phyloP scores from a whole-genome alignment of 1,139 yeast species.

The Arxiozyma telluris region DNA sequence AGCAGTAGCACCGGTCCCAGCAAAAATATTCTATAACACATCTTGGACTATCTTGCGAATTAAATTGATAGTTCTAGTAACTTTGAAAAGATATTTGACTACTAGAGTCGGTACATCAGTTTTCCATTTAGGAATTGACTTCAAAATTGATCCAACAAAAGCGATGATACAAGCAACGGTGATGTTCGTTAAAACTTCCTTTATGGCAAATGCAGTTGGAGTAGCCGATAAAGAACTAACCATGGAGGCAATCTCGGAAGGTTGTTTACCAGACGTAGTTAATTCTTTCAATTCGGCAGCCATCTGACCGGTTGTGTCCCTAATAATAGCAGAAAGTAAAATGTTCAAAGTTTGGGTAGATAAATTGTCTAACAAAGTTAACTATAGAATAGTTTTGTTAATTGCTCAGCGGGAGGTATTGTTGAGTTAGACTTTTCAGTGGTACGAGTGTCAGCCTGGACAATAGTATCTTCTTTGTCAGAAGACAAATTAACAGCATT shows the following conservation, averaged over 20 bases:
- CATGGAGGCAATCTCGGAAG: not conserved
- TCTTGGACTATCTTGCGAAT: not conserved
- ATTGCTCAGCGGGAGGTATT: too few relatives aligned
- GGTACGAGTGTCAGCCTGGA: too few relatives aligned
- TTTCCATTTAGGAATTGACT: not conserved
- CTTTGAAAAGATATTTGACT: not conserved
- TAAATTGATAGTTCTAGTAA: not conserved
- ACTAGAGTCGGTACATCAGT: not conserved
- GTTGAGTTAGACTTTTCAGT: too few relatives aligned
- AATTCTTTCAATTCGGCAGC: constrained; percentile 23
- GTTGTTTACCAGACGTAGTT: not conserved
- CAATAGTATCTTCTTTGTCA: too few relatives aligned
- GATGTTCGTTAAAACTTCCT: not conserved
- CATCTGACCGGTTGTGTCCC: too few relatives aligned
- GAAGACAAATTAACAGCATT: too few relatives aligned
- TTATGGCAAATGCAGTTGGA: not conserved
- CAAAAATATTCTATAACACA: not conserved
- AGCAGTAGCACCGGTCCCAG: not conserved
- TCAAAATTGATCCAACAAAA: not conserved
- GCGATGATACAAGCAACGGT: not conserved
- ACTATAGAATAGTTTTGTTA: too few relatives aligned
- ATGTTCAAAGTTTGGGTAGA: too few relatives aligned
- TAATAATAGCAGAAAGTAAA: too few relatives aligned
- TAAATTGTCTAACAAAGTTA: too few relatives aligned
- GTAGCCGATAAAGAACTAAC: not conserved